These are phyloP conservation scores for Wickerhamiella lipophila DNA, from an alignment of 805 yeast species.

Conservation along the genomic window DNA sequence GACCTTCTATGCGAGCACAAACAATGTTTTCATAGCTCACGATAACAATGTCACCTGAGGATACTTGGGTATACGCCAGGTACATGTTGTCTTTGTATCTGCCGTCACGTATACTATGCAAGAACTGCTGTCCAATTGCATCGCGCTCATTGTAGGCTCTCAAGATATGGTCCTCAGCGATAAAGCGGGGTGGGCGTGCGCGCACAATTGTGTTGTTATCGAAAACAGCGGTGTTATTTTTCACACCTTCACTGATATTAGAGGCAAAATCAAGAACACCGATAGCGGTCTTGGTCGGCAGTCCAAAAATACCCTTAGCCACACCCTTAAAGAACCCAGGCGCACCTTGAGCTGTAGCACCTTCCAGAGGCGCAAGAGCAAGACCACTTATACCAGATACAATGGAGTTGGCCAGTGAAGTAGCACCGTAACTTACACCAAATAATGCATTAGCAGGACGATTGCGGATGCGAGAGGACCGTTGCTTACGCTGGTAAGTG, in stretches of 20 bases:
- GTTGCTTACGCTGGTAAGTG: slow-evolving; percentile 68
- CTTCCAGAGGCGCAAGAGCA: slow-evolving; percentile 82
- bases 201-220: slow-evolving; percentile 54
- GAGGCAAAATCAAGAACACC: slow-evolving; percentile 89
- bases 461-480: slow-evolving; percentile 62
- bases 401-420: slow-evolving; percentile 73
- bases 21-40: slow-evolving; percentile 62
- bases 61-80: slow-evolving; percentile 75
- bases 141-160: slow-evolving; percentile 66
- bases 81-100: slow-evolving; percentile 57
- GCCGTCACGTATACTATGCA: slow-evolving; percentile 76
- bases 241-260: slow-evolving; percentile 85
- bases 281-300: slow-evolving; percentile 93
- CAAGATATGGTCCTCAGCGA: slow-evolving; percentile 60
- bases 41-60: slow-evolving; percentile 63
- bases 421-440: slow-evolving; percentile 76
- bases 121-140: slow-evolving; percentile 90
- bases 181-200: slow-evolving; percentile 69
- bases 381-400: slow-evolving; percentile 82
- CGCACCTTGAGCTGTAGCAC: slow-evolving; percentile 81
- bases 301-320: slow-evolving; percentile 88
- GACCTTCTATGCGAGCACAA: slow-evolving; percentile 47
- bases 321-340: slow-evolving; percentile 85
- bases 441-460: slow-evolving; percentile 73
- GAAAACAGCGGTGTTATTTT: slow-evolving; percentile 82